Evolutionary conservation across 805 yeast genomes (phyloP).

Genomic region (Metschnikowia matae): DNA sequence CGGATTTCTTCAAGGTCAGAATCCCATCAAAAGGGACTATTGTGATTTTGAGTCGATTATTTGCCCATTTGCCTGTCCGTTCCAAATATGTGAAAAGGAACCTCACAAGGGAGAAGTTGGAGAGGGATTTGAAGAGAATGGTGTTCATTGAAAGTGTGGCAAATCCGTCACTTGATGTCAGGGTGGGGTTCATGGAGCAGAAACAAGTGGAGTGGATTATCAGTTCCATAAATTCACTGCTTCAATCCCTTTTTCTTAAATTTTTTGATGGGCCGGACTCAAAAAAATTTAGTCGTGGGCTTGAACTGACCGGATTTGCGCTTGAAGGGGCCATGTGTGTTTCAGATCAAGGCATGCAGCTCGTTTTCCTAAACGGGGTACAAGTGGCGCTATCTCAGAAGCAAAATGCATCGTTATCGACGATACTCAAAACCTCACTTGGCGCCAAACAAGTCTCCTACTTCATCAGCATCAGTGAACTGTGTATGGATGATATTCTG

Average conservation of each 20-base stretch:
- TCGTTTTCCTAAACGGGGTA: not conserved
- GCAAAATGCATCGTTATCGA: not conserved
- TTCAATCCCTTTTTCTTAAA: not conserved
- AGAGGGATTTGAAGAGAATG: conserved; percentile 25
- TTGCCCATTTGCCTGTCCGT: conserved; percentile 44
- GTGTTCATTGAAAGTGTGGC: conserved; percentile 27
- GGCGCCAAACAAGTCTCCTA: not conserved
- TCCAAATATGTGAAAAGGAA: conserved; percentile 19
- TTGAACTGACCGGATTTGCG: not conserved
- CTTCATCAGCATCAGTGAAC: not conserved
- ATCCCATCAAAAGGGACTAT: conserved; percentile 33
- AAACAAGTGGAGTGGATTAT: not conserved
- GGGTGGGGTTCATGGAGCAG: not conserved
- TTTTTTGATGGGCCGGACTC: not conserved
- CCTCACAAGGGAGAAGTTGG: conserved; percentile 17
- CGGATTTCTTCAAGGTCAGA: not conserved
- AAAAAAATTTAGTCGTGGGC: not conserved
- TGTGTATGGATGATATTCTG: not conserved
- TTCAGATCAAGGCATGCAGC: not conserved
- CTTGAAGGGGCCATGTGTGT: not conserved
- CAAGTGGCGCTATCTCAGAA: not conserved
- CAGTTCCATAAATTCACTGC: not conserved
- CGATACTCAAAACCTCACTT: not conserved
- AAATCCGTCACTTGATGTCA: conserved; percentile 14
- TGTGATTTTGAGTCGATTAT: conserved; percentile 36